Conservation (phyloP, 1,284 basidiomycete species). For the Macrocystidia cucumis region DNA sequence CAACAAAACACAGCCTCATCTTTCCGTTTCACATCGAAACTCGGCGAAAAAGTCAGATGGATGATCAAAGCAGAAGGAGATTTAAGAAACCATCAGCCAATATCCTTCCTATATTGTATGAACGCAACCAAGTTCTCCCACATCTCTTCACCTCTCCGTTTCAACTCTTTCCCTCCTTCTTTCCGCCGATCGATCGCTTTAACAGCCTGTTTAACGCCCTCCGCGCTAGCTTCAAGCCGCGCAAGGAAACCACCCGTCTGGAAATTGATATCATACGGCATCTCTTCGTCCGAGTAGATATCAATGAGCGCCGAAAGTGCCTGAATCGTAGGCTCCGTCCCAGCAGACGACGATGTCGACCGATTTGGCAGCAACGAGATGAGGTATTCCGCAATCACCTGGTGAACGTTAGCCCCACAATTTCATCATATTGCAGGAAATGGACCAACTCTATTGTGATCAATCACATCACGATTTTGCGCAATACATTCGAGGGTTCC, state of each 20-base stretch:
- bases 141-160: constrained; percentile 62
- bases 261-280: constrained; percentile 82
- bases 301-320: constrained; percentile 86
- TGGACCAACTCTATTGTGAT: constrained; percentile 59
- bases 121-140: constrained; percentile 87
- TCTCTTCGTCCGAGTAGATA: constrained; percentile 88
- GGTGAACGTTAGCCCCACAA: constrained; percentile 7
- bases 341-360: constrained; percentile 28
- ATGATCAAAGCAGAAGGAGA: too few relatives aligned
- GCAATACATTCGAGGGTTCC: constrained; percentile 81
- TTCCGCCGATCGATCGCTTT: constrained; percentile 49
- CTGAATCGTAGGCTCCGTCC: constrained; percentile 75
- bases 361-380: constrained; percentile 45
- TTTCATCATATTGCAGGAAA: constrained; percentile 4
- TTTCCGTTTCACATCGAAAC: too few relatives aligned
- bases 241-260: constrained; percentile 47
- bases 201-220: constrained; percentile 53
- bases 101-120: constrained; percentile 70
- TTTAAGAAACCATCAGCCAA: constrained; percentile 47
- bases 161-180: constrained; percentile 46
- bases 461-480: constrained; percentile 54
- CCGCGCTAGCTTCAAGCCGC: constrained; percentile 43
- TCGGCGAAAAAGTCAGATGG: too few relatives aligned
- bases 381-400: constrained; percentile 67
- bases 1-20: too few relatives aligned